Percentiles rank a stretch among this genome's conserved stretches.
These are phyloP conservation scores for Spizellomyces sp. DNA, from an alignment of 192 early-diverging fungal genomes.

Conservation along the genomic window DNA sequence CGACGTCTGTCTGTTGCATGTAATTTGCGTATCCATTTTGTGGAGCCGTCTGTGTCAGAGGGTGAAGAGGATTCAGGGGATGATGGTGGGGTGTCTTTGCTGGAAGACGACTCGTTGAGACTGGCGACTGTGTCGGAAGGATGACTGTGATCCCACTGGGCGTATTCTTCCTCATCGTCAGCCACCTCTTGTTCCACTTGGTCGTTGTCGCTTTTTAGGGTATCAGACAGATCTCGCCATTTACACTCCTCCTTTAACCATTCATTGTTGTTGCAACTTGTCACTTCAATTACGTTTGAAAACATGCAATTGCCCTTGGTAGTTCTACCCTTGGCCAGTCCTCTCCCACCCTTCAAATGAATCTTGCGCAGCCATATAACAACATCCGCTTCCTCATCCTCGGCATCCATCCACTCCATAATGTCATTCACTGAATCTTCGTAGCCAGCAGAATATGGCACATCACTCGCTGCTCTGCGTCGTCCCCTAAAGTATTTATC, in stretches of 20 bases:
- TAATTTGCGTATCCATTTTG: too few relatives aligned
- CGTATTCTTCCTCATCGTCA: background rate
- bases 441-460: background rate
- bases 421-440: background rate
- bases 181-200: constrained; percentile 1
- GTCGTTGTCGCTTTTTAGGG: background rate
- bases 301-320: background rate
- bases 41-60: too few relatives aligned
- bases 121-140: background rate
- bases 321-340: background rate
- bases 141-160: background rate
- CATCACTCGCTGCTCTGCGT: background rate
- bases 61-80: too few relatives aligned
- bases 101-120: too few relatives aligned
- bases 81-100: too few relatives aligned
- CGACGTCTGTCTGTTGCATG: too few relatives aligned
- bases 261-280: background rate
- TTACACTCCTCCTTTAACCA: background rate
- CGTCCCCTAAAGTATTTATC: constrained; percentile 4
- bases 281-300: background rate
- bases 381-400: background rate
- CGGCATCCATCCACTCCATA: background rate
- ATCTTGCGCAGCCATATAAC: background rate
- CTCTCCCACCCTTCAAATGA: background rate
- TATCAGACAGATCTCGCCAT: background rate